Conservation (phyloP, 441 rosid genomes). For the Corymbia calophylla region DNA sequence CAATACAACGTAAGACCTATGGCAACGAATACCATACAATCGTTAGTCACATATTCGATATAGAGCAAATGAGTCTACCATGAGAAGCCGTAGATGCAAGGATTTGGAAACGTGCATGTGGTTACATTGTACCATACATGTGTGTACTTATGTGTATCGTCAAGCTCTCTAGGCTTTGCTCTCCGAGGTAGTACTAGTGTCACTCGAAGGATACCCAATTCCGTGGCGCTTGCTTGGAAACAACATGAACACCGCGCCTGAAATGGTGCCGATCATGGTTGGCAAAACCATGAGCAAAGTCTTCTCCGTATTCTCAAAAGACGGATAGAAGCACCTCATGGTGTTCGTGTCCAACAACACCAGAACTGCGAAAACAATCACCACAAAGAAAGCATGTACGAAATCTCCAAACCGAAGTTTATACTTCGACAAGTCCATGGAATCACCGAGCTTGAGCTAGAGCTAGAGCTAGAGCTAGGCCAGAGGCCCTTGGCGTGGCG, state of each 20-base stretch:
- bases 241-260: slow-evolving; percentile 43
- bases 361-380: slow-evolving; percentile 48
- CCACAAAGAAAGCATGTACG: slow-evolving; percentile 48
- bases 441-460: slow-evolving; percentile 36
- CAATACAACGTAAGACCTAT: background rate
- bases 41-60: background rate
- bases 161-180: background rate
- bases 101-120: background rate
- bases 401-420: slow-evolving; percentile 57
- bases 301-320: slow-evolving; percentile 43
- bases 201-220: slow-evolving; percentile 55
- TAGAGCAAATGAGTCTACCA: background rate
- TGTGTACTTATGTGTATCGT: background rate
- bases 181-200: background rate
- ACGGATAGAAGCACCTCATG: slow-evolving; percentile 58
- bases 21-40: background rate
- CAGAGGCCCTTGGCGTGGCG: slow-evolving; percentile 24
- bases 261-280: slow-evolving; percentile 51
- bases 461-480: background rate
- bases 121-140: background rate
- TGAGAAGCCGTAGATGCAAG: background rate
- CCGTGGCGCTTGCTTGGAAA: slow-evolving; percentile 82
- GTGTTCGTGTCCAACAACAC: slow-evolving; percentile 60
- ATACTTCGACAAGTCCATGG: slow-evolving; percentile 37
- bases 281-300: slow-evolving; percentile 59